A percentile compares a stretch with the other conserved stretches of the same genome.
Evolutionary conservation across 2,329 filamentous ascomycete genomes (phyloP).

Genomic region (Sclerotiophoma versabilis): DNA sequence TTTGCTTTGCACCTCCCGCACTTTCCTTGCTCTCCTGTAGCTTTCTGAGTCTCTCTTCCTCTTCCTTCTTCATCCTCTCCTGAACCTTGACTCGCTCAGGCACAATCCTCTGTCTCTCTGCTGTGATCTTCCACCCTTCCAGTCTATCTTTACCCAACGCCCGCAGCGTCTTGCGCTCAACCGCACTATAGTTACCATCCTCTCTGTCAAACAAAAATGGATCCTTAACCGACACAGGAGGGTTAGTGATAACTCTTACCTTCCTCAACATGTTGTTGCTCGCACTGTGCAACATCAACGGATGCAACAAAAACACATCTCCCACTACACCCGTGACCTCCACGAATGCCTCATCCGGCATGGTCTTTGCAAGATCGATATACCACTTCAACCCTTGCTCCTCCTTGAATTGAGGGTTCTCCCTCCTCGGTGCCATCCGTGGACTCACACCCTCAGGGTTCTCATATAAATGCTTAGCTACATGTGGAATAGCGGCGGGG

Average conservation of each 20-base stretch:
- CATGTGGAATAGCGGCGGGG: constrained; percentile 62
- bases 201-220: constrained; percentile 62
- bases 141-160: constrained; percentile 58
- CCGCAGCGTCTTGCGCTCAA: constrained; percentile 63
- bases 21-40: constrained; percentile 27
- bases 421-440: constrained; percentile 65
- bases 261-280: constrained; percentile 58
- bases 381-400: constrained; percentile 56
- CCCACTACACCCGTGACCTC: constrained; percentile 63
- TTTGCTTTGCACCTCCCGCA: constrained; percentile 22
- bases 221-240: constrained; percentile 59
- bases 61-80: constrained; percentile 59
- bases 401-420: constrained; percentile 55
- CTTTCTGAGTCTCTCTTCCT: constrained; percentile 55
- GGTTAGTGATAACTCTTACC: constrained; percentile 63
- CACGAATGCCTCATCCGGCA: constrained; percentile 55
- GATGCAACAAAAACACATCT: constrained; percentile 67
- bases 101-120: constrained; percentile 58
- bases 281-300: constrained; percentile 66
- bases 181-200: constrained; percentile 61
- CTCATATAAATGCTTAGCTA: constrained; percentile 65
- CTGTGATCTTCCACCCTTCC: constrained; percentile 61
- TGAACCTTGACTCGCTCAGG: constrained; percentile 58
- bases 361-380: constrained; percentile 48
- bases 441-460: constrained; percentile 71